phyloP scores from a whole-genome alignment of 768 basidiomycete genomes.

The Chlorophyllum brunneum region DNA sequence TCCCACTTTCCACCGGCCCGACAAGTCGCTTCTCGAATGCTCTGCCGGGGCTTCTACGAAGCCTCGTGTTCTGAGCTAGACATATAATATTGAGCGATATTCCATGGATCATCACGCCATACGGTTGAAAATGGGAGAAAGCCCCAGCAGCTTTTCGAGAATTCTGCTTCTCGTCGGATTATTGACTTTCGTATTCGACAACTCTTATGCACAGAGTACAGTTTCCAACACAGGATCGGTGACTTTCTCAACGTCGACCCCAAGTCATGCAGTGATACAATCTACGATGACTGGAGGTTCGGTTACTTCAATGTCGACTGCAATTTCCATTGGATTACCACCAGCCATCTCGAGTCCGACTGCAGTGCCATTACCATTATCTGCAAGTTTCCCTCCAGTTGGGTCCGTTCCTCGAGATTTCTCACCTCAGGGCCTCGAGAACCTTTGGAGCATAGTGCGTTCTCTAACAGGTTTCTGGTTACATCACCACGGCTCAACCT shows the following conservation, averaged over 20 bases:
- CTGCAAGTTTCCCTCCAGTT: conserved; percentile 31
- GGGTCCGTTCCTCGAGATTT: conserved; percentile 39
- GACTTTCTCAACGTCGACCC: neutral
- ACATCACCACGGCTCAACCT: neutral
- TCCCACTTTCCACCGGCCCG: too few relatives aligned
- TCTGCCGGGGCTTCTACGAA: too few relatives aligned
- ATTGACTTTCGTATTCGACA: neutral
- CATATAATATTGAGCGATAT: too few relatives aligned
- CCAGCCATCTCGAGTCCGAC: neutral
- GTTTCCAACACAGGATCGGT: neutral
- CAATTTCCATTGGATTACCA: neutral
- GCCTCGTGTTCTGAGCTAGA: too few relatives aligned
- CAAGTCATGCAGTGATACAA: neutral
- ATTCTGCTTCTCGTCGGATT: neutral
- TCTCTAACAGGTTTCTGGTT: neutral
- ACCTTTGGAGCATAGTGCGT: conserved; percentile 40
- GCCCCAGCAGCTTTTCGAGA: neutral
- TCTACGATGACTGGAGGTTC: too few relatives aligned
- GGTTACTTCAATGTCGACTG: neutral
- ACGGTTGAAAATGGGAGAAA: neutral
- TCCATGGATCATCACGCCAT: neutral
- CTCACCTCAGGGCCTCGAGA: conserved; percentile 32
- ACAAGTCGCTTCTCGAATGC: too few relatives aligned
- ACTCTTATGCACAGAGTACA: neutral
- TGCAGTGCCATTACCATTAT: too few relatives aligned